Conservation (phyloP, 495 filamentous ascomycete genomes). For the Talaromyces wortmannii region DNA sequence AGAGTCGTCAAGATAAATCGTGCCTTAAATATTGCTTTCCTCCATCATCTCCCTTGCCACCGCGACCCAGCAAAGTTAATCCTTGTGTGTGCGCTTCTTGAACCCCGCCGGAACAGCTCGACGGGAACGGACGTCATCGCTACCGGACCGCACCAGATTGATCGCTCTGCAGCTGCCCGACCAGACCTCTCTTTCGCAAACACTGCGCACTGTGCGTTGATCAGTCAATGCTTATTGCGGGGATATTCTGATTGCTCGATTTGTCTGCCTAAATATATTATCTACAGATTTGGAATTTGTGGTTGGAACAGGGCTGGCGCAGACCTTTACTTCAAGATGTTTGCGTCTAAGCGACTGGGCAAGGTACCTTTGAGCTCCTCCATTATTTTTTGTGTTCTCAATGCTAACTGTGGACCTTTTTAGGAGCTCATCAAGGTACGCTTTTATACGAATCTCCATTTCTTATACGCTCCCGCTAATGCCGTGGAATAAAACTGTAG, state of each 20-base stretch:
- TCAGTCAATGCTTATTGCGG: too few species aligned
- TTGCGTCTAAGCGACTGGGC: conserved; percentile 40
- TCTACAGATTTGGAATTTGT: too few species aligned
- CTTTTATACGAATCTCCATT: background rate
- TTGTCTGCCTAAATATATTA: too few species aligned
- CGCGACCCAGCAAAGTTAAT: too few species aligned
- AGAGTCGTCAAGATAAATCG: background rate
- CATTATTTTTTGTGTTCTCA: background rate
- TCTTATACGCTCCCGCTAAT: background rate
- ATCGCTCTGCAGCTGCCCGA: background rate
- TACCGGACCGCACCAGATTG: background rate
- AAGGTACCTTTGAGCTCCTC: conserved; percentile 24
- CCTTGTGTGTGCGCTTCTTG: background rate
- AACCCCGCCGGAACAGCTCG: background rate
- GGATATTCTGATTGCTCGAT: too few species aligned
- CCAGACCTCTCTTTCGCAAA: too few species aligned
- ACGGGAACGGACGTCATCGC: background rate
- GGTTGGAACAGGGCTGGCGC: too few species aligned
- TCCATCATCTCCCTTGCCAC: too few species aligned
- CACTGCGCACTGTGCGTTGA: too few species aligned
- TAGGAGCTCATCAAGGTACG: conserved; percentile 37
- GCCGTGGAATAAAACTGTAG: conserved; percentile 12
- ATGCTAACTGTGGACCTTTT: background rate
- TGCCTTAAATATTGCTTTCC: too few species aligned
- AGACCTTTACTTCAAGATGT: conserved; percentile 20